phyloP scores from a whole-genome alignment of 2,329 filamentous ascomycete genomes.

The Fusarium denticulatum region DNA sequence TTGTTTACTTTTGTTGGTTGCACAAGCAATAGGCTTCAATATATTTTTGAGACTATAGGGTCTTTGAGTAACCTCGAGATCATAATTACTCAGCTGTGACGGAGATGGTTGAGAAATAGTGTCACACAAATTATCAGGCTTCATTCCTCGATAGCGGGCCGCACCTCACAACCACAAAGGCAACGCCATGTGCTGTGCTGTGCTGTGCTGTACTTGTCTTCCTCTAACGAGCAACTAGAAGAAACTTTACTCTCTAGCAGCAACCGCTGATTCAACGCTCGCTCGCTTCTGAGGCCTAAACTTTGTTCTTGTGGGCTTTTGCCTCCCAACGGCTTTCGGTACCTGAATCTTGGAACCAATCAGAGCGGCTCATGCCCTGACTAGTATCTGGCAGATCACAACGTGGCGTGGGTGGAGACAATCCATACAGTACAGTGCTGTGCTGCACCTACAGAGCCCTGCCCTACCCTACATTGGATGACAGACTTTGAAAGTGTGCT shows the following conservation, averaged over 20 bases:
- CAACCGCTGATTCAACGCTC: background rate
- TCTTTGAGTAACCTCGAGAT: background rate
- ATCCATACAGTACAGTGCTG: background rate
- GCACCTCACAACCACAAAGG: slow-evolving; percentile 3
- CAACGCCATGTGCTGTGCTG: background rate
- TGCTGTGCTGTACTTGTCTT: background rate
- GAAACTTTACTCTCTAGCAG: slow-evolving; percentile 1
- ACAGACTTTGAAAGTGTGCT: slow-evolving; percentile 5
- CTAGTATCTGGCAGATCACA: slow-evolving; percentile 37
- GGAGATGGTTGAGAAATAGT: slow-evolving; percentile 8
- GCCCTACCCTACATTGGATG: slow-evolving; percentile 16
- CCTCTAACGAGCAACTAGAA: background rate
- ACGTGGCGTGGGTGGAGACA: slow-evolving; percentile 33
- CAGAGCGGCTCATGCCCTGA: slow-evolving; percentile 18
- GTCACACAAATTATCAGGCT: slow-evolving; percentile 1
- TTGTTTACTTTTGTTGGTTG: slow-evolving; percentile 5
- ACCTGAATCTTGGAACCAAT: slow-evolving; percentile 22
- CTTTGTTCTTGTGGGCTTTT: slow-evolving; percentile 7
- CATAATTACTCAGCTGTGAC: slow-evolving; percentile 4
- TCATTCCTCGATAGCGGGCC: slow-evolving; percentile 18
- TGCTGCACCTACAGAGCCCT: background rate
- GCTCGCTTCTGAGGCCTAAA: slow-evolving; percentile 19
- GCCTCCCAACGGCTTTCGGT: slow-evolving; percentile 24
- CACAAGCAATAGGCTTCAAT: background rate
- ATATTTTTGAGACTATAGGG: background rate